A percentile compares a stretch with the other conserved stretches of the same genome.
Conservation (phyloP, 495 filamentous ascomycete genomes). For the Bryoglossum gracile region DNA sequence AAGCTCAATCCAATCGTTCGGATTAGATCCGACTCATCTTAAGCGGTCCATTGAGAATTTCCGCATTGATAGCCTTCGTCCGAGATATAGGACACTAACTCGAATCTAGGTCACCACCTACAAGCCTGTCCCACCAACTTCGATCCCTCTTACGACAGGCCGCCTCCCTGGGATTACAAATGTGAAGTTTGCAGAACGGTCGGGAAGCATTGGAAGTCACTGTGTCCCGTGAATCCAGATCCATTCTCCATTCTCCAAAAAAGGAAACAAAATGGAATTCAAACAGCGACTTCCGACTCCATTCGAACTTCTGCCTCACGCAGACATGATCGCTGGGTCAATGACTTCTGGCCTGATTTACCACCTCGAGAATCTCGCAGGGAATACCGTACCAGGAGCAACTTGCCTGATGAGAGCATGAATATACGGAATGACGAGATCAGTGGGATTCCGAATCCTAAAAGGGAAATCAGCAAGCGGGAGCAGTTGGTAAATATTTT, state of each 20-base stretch:
- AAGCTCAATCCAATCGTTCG: no score
- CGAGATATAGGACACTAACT: constrained; percentile 9
- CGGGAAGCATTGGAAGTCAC: constrained; percentile 28
- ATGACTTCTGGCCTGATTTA: neutral
- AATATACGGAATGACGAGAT: no score
- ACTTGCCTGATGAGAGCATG: no score
- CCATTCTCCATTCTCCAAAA: constrained; percentile 26
- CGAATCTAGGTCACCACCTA: constrained; percentile 34
- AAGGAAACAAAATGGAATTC: constrained; percentile 12
- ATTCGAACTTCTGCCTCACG: neutral
- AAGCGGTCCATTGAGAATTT: neutral
- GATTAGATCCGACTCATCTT: no score
- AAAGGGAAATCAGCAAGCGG: no score
- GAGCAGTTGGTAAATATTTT: no score
- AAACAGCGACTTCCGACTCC: neutral
- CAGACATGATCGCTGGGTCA: neutral
- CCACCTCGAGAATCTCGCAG: no score
- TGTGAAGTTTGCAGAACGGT: constrained; percentile 29
- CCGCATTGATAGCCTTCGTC: neutral
- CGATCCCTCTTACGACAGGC: constrained; percentile 29
- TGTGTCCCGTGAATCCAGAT: constrained; percentile 30
- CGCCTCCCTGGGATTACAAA: constrained; percentile 25
- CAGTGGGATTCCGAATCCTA: no score
- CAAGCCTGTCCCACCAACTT: constrained; percentile 35
- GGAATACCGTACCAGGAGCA: no score